Evolutionary conservation across 2,329 filamentous ascomycete genomes (phyloP), one percentile per base, ranked within the genome.

Genomic region (Ophiostoma piceae): DNA sequence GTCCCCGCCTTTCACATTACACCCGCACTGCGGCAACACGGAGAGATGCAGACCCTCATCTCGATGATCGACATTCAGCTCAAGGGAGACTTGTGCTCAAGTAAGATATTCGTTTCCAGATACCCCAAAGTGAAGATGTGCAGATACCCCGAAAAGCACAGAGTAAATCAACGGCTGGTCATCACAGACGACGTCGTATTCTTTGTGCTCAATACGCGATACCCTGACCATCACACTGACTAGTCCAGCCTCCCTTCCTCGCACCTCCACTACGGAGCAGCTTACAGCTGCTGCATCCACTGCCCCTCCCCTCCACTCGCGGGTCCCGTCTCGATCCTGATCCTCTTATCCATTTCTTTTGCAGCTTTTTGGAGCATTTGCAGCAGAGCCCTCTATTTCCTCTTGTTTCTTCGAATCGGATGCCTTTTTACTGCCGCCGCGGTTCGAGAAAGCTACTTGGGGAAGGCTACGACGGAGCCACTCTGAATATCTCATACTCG

Each of bases 401-500:
- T 37, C 16, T 37, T 37, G 60, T 65, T 41, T 62, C 57, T 62
- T 62, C 57, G 57, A 62, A 62, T 62, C 57, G 57, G 57, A 62
- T 57, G 26, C 12, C 57, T 62, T 62, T 62, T 26, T 19, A 32
- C 11, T 62, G 57, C 57, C 57, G 57, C 57, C 57, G 57, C 51
- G n/a, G n/a, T 57, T 57, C n/a, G n/a, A 57, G 26, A 57, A 14
- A 57, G 16, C 43, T 47, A 47, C 43, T 57, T 57, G 11, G 57
- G 16, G 57, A 62, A 62, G 57, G 57, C 57, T 62, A 62, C 57
- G 57, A 57, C 57, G 26, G 26, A 32, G 51, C 51, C 22, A 57
- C 26, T 32, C n/a, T 62, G 51, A 22, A 26, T 62, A 62, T 62
- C 22, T 62, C 57, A 57, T 57, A 57, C 51, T 57, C 51, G 51